Evolutionary conservation across 1,284 basidiomycete species (phyloP), one percentile per base, ranked within the genome.

Genomic region (Sphagnurus paluster): DNA sequence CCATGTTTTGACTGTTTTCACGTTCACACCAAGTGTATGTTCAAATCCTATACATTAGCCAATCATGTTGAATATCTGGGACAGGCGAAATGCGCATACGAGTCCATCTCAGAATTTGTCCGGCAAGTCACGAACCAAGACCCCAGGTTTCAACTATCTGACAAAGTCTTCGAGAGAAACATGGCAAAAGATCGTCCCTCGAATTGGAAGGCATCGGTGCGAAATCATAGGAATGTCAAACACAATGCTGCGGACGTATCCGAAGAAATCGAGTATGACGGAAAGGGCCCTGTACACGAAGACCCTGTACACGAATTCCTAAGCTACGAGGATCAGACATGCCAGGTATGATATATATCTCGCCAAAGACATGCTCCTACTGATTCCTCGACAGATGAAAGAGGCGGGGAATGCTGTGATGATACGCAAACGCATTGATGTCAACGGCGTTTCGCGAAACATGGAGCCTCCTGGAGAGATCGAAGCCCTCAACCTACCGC

Each of bases 371-470:
- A 7, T 28, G 29, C 23, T 13, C 11, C n/a, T 20, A 10, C 29
- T 46, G 17, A 26, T 19, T 13, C 17, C 34, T 21, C 19, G n/a
- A 5, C 35, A 30, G 34, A 8, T 19, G 42, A 54, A 55, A 54
- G 67, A 69, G 37, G 59, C 67, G 19, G 52, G 62, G 3, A 56
- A 57, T 9, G 59, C 69, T 8, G 28, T 64, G 21, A 76, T 81
- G 73, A 84, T 93, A 52, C 80, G 92, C 9, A 89, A 95, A 61
- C 79, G 92, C 5, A 84, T 95, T 17, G 76, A 85, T 49, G 75
- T 85, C 9, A 66, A 74, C 14, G 91, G 91, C 2, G 63, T 69
- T 4, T 69, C 82, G 4, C 78, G 92, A 13, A 75, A 80, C 0
- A 81, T 95, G 71, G 91, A 95, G 60, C 71, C 80, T 1, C 68